These are phyloP conservation scores for Cinchona pubescens DNA, from an alignment of 257 asterid genomes.

Conservation along the genomic window DNA sequence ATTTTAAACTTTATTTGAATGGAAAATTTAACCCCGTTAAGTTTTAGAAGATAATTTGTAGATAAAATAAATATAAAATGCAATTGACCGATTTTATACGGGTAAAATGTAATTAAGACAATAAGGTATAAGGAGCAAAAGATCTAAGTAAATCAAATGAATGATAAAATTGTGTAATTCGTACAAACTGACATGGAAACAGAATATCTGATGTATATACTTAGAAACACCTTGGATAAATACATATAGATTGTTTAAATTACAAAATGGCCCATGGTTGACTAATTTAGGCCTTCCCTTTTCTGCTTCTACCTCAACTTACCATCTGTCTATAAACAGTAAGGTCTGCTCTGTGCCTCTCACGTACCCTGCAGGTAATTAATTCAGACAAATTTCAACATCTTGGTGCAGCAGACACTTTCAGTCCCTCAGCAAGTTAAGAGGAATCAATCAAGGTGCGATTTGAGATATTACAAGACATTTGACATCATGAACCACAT, in stretches of 20 bases:
- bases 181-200: slow-evolving; percentile 1
- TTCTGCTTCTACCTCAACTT: background rate
- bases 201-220: background rate
- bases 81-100: too few relatives aligned
- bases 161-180: slow-evolving; percentile 4
- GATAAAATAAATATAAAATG: too few relatives aligned
- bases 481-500: slow-evolving; percentile 4
- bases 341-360: background rate
- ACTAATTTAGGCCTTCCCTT: slow-evolving; percentile 1
- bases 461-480: background rate
- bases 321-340: background rate
- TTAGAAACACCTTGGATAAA: slow-evolving; percentile 11
- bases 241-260: background rate
- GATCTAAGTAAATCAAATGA: slow-evolving; percentile 1
- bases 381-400: background rate
- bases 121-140: too few relatives aligned
- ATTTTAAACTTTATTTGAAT: too few relatives aligned
- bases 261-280: background rate
- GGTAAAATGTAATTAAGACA: too few relatives aligned
- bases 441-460: background rate
- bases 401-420: background rate
- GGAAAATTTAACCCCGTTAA: too few relatives aligned
- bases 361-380: slow-evolving; percentile 6
- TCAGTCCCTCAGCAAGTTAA: slow-evolving; percentile 7
- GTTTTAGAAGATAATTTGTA: too few relatives aligned